These are phyloP conservation scores for Leishmania amazonensis DNA, from an alignment of 208 protist genomes.

Conservation along the genomic window DNA sequence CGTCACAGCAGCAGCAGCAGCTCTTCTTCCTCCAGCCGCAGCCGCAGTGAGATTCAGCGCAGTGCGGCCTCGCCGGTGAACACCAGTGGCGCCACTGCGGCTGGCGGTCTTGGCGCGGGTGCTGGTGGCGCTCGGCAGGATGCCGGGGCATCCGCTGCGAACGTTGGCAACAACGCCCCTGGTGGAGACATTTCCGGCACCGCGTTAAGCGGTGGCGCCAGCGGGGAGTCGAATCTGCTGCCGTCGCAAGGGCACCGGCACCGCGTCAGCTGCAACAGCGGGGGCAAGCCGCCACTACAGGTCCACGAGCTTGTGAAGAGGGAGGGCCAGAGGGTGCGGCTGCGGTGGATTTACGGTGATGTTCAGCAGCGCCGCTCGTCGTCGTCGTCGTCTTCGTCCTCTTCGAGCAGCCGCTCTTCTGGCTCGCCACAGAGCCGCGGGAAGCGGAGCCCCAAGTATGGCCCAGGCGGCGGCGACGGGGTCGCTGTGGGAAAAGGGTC, in stretches of 20 bases:
- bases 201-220: neutral
- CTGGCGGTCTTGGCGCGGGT: neutral
- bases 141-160: neutral
- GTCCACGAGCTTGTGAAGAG: slow-evolving; percentile 27
- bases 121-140: neutral
- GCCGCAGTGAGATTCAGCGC: slow-evolving; percentile 2
- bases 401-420: slow-evolving; percentile 3
- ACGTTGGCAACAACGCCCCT: neutral
- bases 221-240: neutral
- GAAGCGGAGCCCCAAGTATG: neutral
- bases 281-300: slow-evolving; percentile 18
- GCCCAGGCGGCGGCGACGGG: neutral
- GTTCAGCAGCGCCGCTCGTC: slow-evolving; percentile 3
- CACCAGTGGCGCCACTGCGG: neutral
- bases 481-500: neutral
- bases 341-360: slow-evolving; percentile 34
- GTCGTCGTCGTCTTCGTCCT: slow-evolving; percentile 15
- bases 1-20: slow-evolving; percentile 21
- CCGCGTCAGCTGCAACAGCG: slow-evolving; percentile 5
- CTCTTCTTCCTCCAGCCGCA: slow-evolving; percentile 7
- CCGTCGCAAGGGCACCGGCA: slow-evolving; percentile 11
- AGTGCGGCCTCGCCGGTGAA: slow-evolving; percentile 1
- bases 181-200: neutral
- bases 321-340: slow-evolving; percentile 32
- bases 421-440: neutral